Base-by-base conservation (phyloP, 23 red algal genomes). In the Gracilaria gracilis region DNA sequence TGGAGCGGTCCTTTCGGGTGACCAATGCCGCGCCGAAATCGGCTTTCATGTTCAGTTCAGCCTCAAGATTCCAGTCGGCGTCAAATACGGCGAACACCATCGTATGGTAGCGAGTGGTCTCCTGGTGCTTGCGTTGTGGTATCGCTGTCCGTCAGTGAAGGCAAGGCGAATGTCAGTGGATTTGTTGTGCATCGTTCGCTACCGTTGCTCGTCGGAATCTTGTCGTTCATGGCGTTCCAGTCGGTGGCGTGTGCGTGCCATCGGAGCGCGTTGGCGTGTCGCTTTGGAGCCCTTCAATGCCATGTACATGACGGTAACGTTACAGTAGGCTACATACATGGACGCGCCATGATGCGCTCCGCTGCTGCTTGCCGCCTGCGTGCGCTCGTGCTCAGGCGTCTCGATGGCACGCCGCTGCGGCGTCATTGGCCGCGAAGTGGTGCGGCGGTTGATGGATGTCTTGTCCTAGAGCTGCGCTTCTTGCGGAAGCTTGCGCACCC, bases 81-180 rank as follows among this genome's bases (percentile, higher is more conserved):
- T 75, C 42, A 12, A 74, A 16, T 36, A 87, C 83, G 5, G 83
- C 44, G 29, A 67, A 87, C 65, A 47, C 66, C 12, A 75, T 17
- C 6, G 83, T 87, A 55, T 87, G 83, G 53, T 23, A 44, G 37
- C 83, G 36, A 2, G 83, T 55, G 21, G 83, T 87, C n/a, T n/a
- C n/a, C n/a, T n/a, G n/a, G n/a, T n/a, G n/a, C n/a, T n/a, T n/a
- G n/a, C n/a, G n/a, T n/a, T n/a, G n/a, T n/a, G n/a, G n/a, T n/a
- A n/a, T n/a, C n/a, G n/a, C n/a, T n/a, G n/a, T n/a, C n/a, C n/a
- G n/a, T n/a, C n/a, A n/a, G n/a, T n/a, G n/a, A n/a, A n/a, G n/a
- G n/a, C n/a, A n/a, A n/a, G n/a, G n/a, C n/a, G n/a, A n/a, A n/a
- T n/a, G n/a, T n/a, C n/a, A n/a, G n/a, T n/a, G n/a, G n/a, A n/a